A percentile compares a stretch with the other conserved stretches of the same genome.
Conservation (phyloP, 2,329 filamentous ascomycete species). For the Phialocephala subalpina region DNA sequence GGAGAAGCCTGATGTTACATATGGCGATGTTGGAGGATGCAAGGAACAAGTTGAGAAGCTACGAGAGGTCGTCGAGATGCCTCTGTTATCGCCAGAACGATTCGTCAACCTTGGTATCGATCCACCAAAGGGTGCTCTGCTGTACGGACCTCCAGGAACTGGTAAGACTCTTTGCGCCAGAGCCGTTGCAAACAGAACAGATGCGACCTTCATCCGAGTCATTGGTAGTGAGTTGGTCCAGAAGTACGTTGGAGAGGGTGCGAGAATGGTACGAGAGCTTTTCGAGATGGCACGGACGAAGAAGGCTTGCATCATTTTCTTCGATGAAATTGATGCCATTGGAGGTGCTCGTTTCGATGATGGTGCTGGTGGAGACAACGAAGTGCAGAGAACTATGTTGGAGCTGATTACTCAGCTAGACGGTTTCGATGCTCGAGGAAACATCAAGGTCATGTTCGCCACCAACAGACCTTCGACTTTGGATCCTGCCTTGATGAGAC, state of each 20-base stretch:
- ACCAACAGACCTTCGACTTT: conserved; percentile 96
- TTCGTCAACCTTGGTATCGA: conserved; percentile 99
- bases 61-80: conserved; percentile 98
- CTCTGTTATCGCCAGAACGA: conserved; percentile 91
- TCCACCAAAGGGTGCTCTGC: conserved; percentile 93
- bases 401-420: conserved; percentile 97
- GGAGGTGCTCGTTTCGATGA: conserved; percentile 97
- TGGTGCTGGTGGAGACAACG: conserved; percentile 95
- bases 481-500: conserved; percentile 96
- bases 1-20: conserved; percentile 99
- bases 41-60: conserved; percentile 99
- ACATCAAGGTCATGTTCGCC: conserved; percentile 99
- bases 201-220: conserved; percentile 98
- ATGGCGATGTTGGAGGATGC: conserved; percentile 97
- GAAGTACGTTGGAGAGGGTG: conserved; percentile 98
- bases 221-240: conserved; percentile 98
- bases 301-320: conserved; percentile 99
- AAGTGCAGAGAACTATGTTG: conserved; percentile 97
- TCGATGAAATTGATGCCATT: conserved; percentile 97
- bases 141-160: conserved; percentile 97
- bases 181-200: conserved; percentile 96
- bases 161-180: conserved; percentile 98
- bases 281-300: conserved; percentile 99
- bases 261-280: conserved; percentile 96
- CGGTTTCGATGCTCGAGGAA: conserved; percentile 94